These are phyloP conservation scores for Umbelopsis sp. DNA, from an alignment of 371 early-diverging fungal genomes.

Conservation along the genomic window DNA sequence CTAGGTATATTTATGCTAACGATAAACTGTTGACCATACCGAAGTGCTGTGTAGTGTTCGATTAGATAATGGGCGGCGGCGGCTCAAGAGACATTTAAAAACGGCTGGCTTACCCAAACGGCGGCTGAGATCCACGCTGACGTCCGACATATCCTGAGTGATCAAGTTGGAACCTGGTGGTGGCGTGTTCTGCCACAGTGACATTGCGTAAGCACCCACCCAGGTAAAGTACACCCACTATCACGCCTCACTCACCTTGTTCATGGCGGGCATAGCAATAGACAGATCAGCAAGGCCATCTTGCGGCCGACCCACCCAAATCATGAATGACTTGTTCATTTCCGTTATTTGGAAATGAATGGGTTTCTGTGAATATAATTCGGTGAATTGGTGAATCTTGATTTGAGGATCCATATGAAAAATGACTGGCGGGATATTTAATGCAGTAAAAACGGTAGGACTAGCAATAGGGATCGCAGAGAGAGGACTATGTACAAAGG, in stretches of 20 bases:
- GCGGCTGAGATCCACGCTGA: slow-evolving; percentile 42
- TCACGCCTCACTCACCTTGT: not conserved
- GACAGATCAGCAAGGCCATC: slow-evolving; percentile 48
- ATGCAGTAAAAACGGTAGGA: not conserved
- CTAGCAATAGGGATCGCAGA: not conserved
- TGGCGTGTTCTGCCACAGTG: slow-evolving; percentile 21
- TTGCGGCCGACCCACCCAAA: slow-evolving; percentile 45
- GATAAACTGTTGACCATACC: slow-evolving; percentile 47
- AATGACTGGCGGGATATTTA: not conserved
- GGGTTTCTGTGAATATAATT: slow-evolving; percentile 42
- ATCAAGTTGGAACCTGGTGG: slow-evolving; percentile 52
- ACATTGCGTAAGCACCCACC: not conserved
- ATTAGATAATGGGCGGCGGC: not conserved
- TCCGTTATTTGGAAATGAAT: slow-evolving; percentile 42
- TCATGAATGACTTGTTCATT: slow-evolving; percentile 41
- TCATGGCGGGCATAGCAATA: slow-evolving; percentile 45
- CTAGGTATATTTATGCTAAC: slow-evolving; percentile 40
- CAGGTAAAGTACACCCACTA: not conserved
- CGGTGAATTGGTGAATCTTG: slow-evolving; percentile 44
- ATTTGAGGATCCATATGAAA: slow-evolving; percentile 31
- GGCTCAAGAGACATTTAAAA: not conserved
- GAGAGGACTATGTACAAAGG: not conserved
- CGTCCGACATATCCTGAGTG: slow-evolving; percentile 46
- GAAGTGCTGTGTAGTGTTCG: slow-evolving; percentile 28
- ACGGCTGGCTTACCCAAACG: slow-evolving; percentile 40